Evolutionary conservation across 2,329 filamentous ascomycete genomes (phyloP).

Genomic region (Lasiodiplodia hormozganensis): DNA sequence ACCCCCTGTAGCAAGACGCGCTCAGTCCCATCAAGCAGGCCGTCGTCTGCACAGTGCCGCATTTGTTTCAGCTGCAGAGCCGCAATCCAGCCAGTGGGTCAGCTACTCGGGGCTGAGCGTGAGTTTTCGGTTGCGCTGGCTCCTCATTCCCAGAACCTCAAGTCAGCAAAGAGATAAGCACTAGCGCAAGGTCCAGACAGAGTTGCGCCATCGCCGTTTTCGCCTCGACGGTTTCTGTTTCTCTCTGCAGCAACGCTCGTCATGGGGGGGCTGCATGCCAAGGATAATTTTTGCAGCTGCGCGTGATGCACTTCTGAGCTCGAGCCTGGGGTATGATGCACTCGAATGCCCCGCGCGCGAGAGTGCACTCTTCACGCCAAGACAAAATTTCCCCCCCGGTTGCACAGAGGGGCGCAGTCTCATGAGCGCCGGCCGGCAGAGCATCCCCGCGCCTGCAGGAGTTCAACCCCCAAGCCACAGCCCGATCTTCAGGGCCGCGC

Average conservation of each 20-base stretch:
- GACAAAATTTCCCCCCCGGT: not conserved
- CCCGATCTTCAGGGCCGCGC: slow-evolving; percentile 3
- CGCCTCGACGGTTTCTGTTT: not conserved
- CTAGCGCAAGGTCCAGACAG: slow-evolving; percentile 10
- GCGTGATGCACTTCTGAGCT: not conserved
- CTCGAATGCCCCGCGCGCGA: not conserved
- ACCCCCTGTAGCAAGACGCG: not conserved
- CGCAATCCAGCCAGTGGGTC: not conserved
- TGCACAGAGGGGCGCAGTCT: slow-evolving; percentile 14
- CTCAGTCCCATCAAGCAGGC: not conserved
- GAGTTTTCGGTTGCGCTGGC: not conserved
- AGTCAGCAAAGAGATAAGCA: slow-evolving; percentile 6
- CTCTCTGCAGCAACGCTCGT: not conserved
- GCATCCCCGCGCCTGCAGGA: slow-evolving; percentile 14
- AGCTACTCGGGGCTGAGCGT: not conserved
- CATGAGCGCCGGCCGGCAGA: not conserved
- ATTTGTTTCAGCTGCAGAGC: not conserved
- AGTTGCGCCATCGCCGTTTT: not conserved
- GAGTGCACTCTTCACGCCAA: not conserved
- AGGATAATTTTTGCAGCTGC: not conserved
- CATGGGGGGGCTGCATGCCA: not conserved
- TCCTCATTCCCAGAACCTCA: not conserved
- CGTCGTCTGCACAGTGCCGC: not conserved
- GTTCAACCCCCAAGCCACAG: not conserved
- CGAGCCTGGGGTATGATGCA: not conserved